phyloP scores from a whole-genome alignment of 345 rosid genomes.

The Arabidopsis suecica region DNA sequence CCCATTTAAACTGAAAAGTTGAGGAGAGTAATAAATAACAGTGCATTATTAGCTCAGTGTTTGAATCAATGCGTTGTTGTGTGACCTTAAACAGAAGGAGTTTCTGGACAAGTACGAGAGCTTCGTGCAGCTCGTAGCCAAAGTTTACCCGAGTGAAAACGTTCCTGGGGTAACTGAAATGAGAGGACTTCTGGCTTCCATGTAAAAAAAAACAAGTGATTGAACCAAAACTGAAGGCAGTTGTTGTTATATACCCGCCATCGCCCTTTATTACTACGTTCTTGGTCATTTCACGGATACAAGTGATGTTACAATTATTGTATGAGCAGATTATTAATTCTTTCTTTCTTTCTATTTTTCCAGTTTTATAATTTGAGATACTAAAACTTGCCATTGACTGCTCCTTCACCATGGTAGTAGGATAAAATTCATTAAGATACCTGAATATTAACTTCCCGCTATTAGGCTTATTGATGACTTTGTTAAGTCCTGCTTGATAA shows the following conservation, averaged over 20 bases:
- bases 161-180: slow-evolving; percentile 78
- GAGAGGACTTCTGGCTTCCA: slow-evolving; percentile 78
- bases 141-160: slow-evolving; percentile 81
- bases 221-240: background rate
- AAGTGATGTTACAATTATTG: background rate
- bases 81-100: slow-evolving; percentile 68
- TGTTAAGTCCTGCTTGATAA: too few relatives aligned
- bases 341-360: background rate
- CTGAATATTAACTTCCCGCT: too few relatives aligned
- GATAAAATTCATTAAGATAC: too few relatives aligned
- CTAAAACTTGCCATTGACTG: too few relatives aligned
- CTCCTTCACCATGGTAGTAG: too few relatives aligned
- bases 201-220: slow-evolving; percentile 51
- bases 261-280: background rate
- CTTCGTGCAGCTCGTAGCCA: slow-evolving; percentile 84
- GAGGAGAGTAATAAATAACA: background rate
- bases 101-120: slow-evolving; percentile 95
- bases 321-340: background rate
- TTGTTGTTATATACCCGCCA: background rate
- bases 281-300: background rate
- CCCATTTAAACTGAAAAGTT: background rate
- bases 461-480: too few relatives aligned
- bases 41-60: background rate
- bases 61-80: slow-evolving; percentile 12
- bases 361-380: background rate